phyloP scores from a whole-genome alignment of 257 asterid species.

The Solanum corneliomulleri region DNA sequence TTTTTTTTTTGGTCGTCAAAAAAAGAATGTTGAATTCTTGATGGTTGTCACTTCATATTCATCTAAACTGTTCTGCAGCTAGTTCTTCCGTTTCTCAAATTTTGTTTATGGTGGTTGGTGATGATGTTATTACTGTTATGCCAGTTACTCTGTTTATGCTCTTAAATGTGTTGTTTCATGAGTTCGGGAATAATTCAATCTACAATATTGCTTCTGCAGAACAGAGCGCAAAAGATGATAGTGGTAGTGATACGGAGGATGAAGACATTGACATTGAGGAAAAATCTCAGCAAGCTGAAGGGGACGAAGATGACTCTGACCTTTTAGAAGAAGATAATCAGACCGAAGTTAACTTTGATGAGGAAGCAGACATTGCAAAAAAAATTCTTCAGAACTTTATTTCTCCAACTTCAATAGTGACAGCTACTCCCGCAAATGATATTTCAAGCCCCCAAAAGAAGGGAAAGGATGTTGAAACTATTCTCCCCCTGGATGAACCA shows the following conservation, averaged over 20 bases:
- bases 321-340: conserved; percentile 22
- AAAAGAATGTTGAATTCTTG: neutral
- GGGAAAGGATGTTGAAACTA: conserved; percentile 25
- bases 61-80: neutral
- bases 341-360: conserved; percentile 44
- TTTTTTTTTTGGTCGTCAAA: neutral
- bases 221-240: conserved; percentile 17
- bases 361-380: conserved; percentile 69
- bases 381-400: conserved; percentile 54
- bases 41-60: neutral
- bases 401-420: conserved; percentile 31
- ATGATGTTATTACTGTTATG: neutral
- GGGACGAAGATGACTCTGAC: conserved; percentile 23
- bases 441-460: conserved; percentile 15
- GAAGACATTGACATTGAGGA: conserved; percentile 26
- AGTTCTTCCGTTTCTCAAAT: neutral
- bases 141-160: neutral
- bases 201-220: conserved; percentile 38
- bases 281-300: conserved; percentile 20
- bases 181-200: neutral
- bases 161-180: neutral
- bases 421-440: conserved; percentile 12
- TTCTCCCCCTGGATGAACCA: conserved; percentile 17
- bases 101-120: neutral
- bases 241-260: conserved; percentile 38